phyloP scores from a whole-genome alignment of 345 rosid genomes.

The Fremontodendron californicum region DNA sequence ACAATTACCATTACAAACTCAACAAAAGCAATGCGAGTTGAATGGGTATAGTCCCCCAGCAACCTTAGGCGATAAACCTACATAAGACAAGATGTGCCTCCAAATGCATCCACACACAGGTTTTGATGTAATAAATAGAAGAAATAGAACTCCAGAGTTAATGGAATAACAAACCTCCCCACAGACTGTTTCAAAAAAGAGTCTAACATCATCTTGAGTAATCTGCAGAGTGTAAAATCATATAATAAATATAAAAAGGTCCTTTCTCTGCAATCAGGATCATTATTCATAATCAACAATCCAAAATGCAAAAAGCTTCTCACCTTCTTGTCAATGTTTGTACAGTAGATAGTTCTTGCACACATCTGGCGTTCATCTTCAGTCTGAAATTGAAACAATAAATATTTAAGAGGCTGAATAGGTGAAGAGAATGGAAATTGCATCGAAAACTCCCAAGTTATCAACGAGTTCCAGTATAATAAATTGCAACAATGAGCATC shows the following conservation, averaged over 20 bases:
- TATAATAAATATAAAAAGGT: not conserved
- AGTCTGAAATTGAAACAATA: conserved; percentile 38
- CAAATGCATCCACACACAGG: not conserved
- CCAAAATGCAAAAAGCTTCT: not conserved
- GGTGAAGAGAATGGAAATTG: not conserved
- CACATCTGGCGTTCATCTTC: conserved; percentile 98
- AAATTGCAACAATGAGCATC: conserved; percentile 18
- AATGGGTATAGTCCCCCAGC: conserved; percentile 75
- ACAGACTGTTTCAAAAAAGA: conserved; percentile 64
- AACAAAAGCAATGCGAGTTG: conserved; percentile 82
- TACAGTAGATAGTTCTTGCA: conserved; percentile 86
- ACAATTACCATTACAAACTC: conserved; percentile 64
- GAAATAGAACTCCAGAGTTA: conserved; percentile 8
- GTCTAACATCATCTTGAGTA: conserved; percentile 58
- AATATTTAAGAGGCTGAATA: not conserved
- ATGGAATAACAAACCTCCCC: conserved; percentile 54
- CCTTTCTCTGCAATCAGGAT: not conserved
- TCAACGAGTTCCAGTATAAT: not conserved
- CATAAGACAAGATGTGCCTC: conserved; percentile 14
- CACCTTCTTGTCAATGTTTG: conserved; percentile 93
- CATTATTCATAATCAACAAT: not conserved
- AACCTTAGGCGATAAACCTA: conserved; percentile 79
- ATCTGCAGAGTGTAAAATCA: conserved; percentile 37
- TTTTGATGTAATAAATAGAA: not conserved
- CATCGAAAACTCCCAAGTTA: not conserved